Evolutionary conservation across 2,329 filamentous ascomycete species (phyloP).

Genomic region (Didymella keratinophila): DNA sequence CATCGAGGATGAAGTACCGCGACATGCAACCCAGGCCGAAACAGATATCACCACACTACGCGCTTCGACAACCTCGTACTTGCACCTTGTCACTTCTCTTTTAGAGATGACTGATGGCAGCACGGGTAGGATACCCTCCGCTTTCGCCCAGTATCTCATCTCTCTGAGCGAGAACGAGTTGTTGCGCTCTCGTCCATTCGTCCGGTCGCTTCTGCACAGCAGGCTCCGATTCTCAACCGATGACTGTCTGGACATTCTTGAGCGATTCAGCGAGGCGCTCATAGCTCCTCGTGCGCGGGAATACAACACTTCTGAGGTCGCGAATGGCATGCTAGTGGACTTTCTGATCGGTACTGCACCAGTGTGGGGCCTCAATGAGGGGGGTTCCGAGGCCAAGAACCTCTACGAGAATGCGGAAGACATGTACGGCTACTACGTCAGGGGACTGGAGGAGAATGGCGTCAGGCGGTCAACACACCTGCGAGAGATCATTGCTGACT

Average conservation of each 20-base stretch:
- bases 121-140: constrained; percentile 30
- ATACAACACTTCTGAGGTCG: constrained; percentile 50
- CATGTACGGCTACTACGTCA: constrained; percentile 80
- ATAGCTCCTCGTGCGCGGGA: constrained; percentile 46
- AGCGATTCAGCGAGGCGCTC: constrained; percentile 42
- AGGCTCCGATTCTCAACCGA: constrained; percentile 29
- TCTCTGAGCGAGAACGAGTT: constrained; percentile 41
- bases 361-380: constrained; percentile 34
- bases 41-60: constrained; percentile 41
- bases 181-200: constrained; percentile 41
- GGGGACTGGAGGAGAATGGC: constrained; percentile 70
- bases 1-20: constrained; percentile 50
- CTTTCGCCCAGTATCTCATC: constrained; percentile 40
- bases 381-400: constrained; percentile 37
- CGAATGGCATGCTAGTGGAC: constrained; percentile 47
- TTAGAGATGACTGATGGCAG: constrained; percentile 20
- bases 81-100: constrained; percentile 38
- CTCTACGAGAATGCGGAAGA: constrained; percentile 74
- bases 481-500: constrained; percentile 69
- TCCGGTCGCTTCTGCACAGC: constrained; percentile 37
- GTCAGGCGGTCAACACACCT: constrained; percentile 71
- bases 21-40: constrained; percentile 53
- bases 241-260: constrained; percentile 41
- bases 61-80: constrained; percentile 40
- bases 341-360: constrained; percentile 41